Evolutionary conservation across 148 eudicot genomes (phyloP), one percentile per base, ranked within the genome.

Genomic region (Talinum fruticosum): DNA sequence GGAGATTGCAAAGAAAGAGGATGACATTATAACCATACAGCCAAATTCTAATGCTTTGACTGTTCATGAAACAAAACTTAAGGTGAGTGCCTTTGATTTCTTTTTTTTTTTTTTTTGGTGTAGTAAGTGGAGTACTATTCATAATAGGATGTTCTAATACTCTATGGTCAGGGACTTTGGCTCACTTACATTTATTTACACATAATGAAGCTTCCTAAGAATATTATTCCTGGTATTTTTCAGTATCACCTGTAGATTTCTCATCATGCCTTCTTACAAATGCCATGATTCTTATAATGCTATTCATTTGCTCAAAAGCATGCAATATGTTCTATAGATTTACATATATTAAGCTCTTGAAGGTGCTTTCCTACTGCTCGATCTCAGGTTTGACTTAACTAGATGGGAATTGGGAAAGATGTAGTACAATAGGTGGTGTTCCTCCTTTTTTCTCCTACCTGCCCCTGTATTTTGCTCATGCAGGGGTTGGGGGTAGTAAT

Each of bases 21-120:
- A 86, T 51, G 97, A 92, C 82, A 90, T 92, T 32, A 87, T 92
- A 79, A 85, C 86, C 76, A 88, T 87, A 36, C 87, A 87, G 75
- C 82, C 86, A 59, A 82, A 85, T 70, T 79, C 83, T 36, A 86
- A 79, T 79, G 83, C 93, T 28, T 84, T 92, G 79, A 86, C 92
- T 73, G 97, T 92, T 66, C 92, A 92, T 82, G 97, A 92, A 79
- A 88, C 90, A 64, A 92, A 92, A 77, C 82, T 88, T 67, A 92
- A 92, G 89, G 97, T 88, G 73, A 80, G 82, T 53, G 75, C 44
- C 71, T 29, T 33, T 34, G 26, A 35, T 70, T 12, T n/a, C n/a
- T n/a, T n/a, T n/a, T n/a, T n/a, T n/a, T n/a, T n/a, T n/a, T n/a
- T n/a, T n/a, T n/a, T n/a, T n/a, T n/a, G n/a, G n/a, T n/a, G n/a